Evolutionary conservation across 2,329 filamentous ascomycete genomes (phyloP).

Genomic region (Paraphaeosphaeria minitans): DNA sequence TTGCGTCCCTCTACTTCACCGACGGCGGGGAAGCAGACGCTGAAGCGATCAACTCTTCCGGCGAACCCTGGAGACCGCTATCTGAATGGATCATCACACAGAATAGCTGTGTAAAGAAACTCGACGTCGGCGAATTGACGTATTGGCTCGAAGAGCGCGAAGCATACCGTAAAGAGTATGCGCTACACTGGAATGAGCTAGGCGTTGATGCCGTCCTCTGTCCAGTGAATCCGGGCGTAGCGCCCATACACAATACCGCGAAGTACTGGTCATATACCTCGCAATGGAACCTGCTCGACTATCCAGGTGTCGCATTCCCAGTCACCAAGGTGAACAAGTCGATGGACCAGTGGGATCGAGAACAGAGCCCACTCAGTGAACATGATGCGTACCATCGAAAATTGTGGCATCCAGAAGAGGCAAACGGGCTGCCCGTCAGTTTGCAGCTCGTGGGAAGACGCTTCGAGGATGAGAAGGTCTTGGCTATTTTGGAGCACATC

Average conservation of each 20-base stretch:
- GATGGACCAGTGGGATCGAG: conserved; percentile 48
- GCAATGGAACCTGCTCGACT: conserved; percentile 73
- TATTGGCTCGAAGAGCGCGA: conserved; percentile 51
- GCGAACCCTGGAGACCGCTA: conserved; percentile 64
- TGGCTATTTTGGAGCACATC: conserved; percentile 47
- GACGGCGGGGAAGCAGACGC: conserved; percentile 64
- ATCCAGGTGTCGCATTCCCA: conserved; percentile 67
- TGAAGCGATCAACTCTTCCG: conserved; percentile 57
- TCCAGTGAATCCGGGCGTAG: conserved; percentile 61
- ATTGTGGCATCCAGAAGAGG: conserved; percentile 55
- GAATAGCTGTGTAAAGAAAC: conserved; percentile 54
- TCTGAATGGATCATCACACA: conserved; percentile 63
- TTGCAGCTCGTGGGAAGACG: conserved; percentile 61
- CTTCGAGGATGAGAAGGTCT: conserved; percentile 61
- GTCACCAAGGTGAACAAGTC: conserved; percentile 50
- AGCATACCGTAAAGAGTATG: conserved; percentile 53
- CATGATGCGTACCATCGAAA: conserved; percentile 56
- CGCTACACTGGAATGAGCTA: conserved; percentile 49
- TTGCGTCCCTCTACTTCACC: conserved; percentile 53
- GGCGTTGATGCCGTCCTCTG: conserved; percentile 66
- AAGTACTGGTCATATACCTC: conserved; percentile 69
- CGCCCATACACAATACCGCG: conserved; percentile 60
- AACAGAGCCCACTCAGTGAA: conserved; percentile 47
- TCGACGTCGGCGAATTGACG: conserved; percentile 51
- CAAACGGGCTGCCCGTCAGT: conserved; percentile 56